These are phyloP conservation scores for Fusarium tanahbumbuense DNA, from an alignment of 2,329 filamentous ascomycete genomes.

Conservation along the genomic window DNA sequence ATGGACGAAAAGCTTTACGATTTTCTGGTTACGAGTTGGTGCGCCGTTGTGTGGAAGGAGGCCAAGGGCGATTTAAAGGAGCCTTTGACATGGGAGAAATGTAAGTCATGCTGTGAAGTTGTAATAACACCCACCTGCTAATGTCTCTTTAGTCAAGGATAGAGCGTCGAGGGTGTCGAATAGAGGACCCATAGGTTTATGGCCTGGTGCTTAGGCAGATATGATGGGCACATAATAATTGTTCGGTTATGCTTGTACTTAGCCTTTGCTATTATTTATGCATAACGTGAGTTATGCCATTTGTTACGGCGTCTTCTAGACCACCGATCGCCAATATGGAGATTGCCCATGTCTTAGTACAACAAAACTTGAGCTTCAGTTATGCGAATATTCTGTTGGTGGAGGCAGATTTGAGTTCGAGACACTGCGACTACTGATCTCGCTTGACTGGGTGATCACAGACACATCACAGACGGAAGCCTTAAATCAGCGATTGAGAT, in stretches of 20 bases:
- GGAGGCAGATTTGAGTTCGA: conserved; percentile 6
- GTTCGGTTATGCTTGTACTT: background rate
- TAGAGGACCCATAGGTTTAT: background rate
- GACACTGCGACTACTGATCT: background rate
- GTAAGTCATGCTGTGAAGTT: conserved; percentile 20
- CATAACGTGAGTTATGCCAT: background rate
- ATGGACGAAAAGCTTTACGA: conserved; percentile 46
- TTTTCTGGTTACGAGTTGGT: conserved; percentile 47
- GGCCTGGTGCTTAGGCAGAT: background rate
- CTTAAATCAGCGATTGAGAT: background rate
- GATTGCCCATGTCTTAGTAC: conserved; percentile 3
- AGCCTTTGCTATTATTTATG: background rate
- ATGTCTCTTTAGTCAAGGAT: conserved; percentile 25
- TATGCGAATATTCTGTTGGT: background rate
- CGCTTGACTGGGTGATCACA: background rate
- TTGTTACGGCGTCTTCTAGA: background rate
- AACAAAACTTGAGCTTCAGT: background rate
- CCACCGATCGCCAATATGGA: background rate
- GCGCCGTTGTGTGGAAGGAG: conserved; percentile 47
- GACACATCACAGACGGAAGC: background rate
- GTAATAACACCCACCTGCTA: background rate
- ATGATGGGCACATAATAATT: background rate
- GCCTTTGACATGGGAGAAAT: conserved; percentile 42
- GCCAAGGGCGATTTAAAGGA: conserved; percentile 40
- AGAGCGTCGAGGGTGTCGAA: background rate